Conservation (phyloP, 78 protist species). For the Chrysochromulina tobinii region DNA sequence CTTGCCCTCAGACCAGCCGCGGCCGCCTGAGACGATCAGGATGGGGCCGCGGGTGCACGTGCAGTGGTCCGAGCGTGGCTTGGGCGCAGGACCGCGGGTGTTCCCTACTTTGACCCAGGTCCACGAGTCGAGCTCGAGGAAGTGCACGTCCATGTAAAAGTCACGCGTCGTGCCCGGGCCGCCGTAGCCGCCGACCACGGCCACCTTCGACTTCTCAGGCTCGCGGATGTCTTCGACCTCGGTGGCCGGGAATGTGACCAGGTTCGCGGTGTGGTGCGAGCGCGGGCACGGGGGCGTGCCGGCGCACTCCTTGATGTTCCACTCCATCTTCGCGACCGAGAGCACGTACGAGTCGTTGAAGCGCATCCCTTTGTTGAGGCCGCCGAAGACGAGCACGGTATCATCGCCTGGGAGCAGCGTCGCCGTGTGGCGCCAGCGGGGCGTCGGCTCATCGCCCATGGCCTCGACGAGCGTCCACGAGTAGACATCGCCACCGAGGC, state of each 20-base stretch:
- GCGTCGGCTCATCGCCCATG: not conserved
- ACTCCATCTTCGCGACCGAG: not conserved
- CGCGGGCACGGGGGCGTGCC: conserved; percentile 16
- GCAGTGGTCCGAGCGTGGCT: conserved; percentile 3
- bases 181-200: not conserved
- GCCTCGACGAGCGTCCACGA: not conserved
- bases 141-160: not conserved
- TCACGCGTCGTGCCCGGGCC: conserved; percentile 7
- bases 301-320: conserved; percentile 14
- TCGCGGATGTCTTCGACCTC: not conserved
- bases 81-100: not conserved
- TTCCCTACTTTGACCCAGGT: not conserved
- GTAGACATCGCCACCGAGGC: not conserved
- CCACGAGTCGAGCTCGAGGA: conserved; percentile 1
- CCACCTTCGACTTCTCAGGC: not conserved
- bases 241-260: not conserved
- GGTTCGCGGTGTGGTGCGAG: conserved; percentile 11
- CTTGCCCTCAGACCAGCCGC: not conserved
- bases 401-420: not conserved
- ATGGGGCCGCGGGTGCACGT: not conserved
- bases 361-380: not conserved
- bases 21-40: not conserved
- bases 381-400: not conserved
- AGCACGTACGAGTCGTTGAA: not conserved
- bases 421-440: conserved; percentile 29